Percentiles rank a stretch among this genome's conserved stretches.
These are phyloP conservation scores for Pholiota microspora DNA, from an alignment of 768 basidiomycete genomes.

Conservation along the genomic window DNA sequence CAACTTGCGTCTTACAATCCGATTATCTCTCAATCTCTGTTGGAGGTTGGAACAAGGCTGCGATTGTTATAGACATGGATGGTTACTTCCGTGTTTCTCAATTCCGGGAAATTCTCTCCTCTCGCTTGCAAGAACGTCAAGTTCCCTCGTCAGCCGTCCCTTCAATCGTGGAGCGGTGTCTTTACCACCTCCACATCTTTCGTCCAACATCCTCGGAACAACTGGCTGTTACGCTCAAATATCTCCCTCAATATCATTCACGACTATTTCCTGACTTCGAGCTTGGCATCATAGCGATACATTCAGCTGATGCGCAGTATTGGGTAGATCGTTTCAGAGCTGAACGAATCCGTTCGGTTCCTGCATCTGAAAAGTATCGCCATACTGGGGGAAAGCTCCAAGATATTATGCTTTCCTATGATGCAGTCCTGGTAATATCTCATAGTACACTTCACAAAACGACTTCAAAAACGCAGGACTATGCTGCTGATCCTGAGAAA, in stretches of 20 bases:
- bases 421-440: not conserved
- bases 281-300: slow-evolving; percentile 67
- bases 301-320: slow-evolving; percentile 75
- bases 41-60: slow-evolving; percentile 65
- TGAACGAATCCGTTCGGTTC: slow-evolving; percentile 45
- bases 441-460: not conserved
- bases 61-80: slow-evolving; percentile 71
- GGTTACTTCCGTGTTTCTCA: slow-evolving; percentile 57
- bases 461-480: not conserved
- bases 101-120: slow-evolving; percentile 49
- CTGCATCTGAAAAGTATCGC: slow-evolving; percentile 27
- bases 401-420: slow-evolving; percentile 36
- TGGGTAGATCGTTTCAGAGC: slow-evolving; percentile 71
- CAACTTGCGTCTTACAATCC: slow-evolving; percentile 55
- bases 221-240: slow-evolving; percentile 63
- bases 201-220: slow-evolving; percentile 64
- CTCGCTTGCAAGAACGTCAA: slow-evolving; percentile 40
- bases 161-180: slow-evolving; percentile 24
- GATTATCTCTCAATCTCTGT: slow-evolving; percentile 27
- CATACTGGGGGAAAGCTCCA: slow-evolving; percentile 50
- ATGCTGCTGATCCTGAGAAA: not conserved
- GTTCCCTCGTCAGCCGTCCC: slow-evolving; percentile 23
- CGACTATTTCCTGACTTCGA: slow-evolving; percentile 47
- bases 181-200: slow-evolving; percentile 67
- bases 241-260: slow-evolving; percentile 55